Percentiles rank a stretch among this genome's conserved stretches.
Conservation (phyloP, 192 early-diverging fungal genomes). For the Backusella tuberculispora region DNA sequence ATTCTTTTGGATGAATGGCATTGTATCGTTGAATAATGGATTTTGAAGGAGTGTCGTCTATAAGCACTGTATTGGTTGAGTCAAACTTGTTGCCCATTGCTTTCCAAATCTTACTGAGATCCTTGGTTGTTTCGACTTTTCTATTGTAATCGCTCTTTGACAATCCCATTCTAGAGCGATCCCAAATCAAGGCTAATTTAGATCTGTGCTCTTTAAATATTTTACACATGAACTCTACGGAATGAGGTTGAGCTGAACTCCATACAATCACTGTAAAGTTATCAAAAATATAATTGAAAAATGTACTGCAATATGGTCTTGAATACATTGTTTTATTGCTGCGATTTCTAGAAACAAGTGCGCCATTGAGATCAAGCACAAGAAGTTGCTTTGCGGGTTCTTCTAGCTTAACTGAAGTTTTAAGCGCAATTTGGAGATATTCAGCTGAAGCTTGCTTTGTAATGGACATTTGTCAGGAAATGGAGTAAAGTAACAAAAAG, state of each 20-base stretch:
- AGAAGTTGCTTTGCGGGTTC: conserved; percentile 48
- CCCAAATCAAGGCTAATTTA: conserved; percentile 61
- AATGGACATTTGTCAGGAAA: background rate
- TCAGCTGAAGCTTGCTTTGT: background rate
- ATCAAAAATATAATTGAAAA: conserved; percentile 57
- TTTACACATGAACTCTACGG: conserved; percentile 60
- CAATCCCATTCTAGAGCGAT: conserved; percentile 54
- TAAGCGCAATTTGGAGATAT: background rate
- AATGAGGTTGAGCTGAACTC: conserved; percentile 65
- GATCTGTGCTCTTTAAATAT: conserved; percentile 42
- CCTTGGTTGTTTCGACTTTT: conserved; percentile 61
- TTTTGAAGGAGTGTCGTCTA: conserved; percentile 57
- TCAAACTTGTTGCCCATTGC: conserved; percentile 33
- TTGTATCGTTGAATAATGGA: conserved; percentile 57
- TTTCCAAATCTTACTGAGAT: conserved; percentile 60
- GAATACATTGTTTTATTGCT: conserved; percentile 26
- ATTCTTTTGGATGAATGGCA: conserved; percentile 43
- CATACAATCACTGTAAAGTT: conserved; percentile 76
- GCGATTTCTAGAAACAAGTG: conserved; percentile 55
- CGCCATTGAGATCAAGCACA: conserved; percentile 76
- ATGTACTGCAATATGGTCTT: conserved; percentile 56
- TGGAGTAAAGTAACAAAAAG: background rate
- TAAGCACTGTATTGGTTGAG: conserved; percentile 54
- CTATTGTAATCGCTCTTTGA: conserved; percentile 38
- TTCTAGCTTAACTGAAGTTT: background rate